These are phyloP conservation scores for Penicillium angulare DNA, from an alignment of 495 filamentous ascomycete genomes.

Conservation along the genomic window DNA sequence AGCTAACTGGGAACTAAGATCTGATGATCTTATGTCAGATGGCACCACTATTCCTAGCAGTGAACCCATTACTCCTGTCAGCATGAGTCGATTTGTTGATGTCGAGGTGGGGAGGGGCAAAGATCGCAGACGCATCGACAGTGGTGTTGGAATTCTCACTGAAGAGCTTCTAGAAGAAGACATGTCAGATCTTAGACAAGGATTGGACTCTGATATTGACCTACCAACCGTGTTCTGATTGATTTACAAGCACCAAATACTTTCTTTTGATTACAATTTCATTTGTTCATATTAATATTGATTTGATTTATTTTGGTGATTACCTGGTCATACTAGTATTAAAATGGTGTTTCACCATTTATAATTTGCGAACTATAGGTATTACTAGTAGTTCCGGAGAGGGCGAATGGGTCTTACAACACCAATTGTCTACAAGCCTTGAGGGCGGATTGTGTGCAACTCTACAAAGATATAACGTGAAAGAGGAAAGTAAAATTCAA, in stretches of 20 bases:
- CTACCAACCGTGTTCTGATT: constrained; percentile 17
- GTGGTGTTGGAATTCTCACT: constrained; percentile 61
- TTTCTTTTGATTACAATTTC: constrained; percentile 3
- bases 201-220: constrained; percentile 25
- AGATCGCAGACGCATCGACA: constrained; percentile 52
- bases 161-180: constrained; percentile 53
- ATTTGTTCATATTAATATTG: constrained; percentile 8
- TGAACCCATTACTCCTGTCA: constrained; percentile 48
- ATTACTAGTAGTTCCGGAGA: too few species aligned
- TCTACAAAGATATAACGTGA: too few species aligned
- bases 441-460: too few species aligned
- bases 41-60: constrained; percentile 38
- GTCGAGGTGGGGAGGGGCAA: constrained; percentile 48
- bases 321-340: too few species aligned
- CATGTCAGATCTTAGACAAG: constrained; percentile 12
- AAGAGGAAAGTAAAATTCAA: too few species aligned
- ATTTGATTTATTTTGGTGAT: too few species aligned
- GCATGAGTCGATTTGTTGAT: constrained; percentile 44
- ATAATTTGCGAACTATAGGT: too few species aligned
- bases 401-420: too few species aligned
- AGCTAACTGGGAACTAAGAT: constrained; percentile 43
- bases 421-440: too few species aligned
- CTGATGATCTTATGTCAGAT: constrained; percentile 53
- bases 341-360: too few species aligned
- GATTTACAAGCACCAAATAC: constrained; percentile 4